Evolutionary conservation across 768 basidiomycete species (phyloP), one percentile per base, ranked within the genome.

Genomic region (Termitomyces sp.): DNA sequence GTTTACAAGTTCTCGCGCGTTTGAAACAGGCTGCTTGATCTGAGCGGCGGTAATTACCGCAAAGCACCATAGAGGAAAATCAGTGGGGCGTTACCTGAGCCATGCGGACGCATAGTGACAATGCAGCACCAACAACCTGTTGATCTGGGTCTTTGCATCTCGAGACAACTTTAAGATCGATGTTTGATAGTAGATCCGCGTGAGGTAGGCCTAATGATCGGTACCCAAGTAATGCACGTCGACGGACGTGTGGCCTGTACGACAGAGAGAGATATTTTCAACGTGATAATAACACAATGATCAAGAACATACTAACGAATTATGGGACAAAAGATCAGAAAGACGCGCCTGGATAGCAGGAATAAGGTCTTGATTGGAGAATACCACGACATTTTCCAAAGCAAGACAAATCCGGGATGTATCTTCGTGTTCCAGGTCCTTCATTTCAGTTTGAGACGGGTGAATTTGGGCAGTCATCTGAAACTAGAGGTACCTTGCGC

Each of bases 311-410:
- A 84, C 91, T 84, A 79, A 94, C 92, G 87, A 87, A 65, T 83
- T 81, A 69, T 92, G 88, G 38, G 83, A 84, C 20, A 93, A 77
- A 11, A 94, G 78, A 59, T 86, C 81, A 42, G 82, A 79, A 6
- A 94, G 72, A 54, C 84, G 85, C 25, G 79, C 73, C 67, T 89
- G 86, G 5, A 94, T 81, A 1, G 92, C 92, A 12, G 92, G 92
- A 59, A 92, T 81, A 54, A 89, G 81, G 62, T 91, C 86, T 66
- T 84, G 82, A 14, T 80, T 86, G 2, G 87, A 81, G 17, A 77
- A 79, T 50, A 81, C 77, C 59, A 87, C 85, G 48, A 94, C 77
- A 51, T 81, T 82, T 65, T 92, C 87, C 48, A 94, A 76, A 17
- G 91, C 91, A 38, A 93, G 79, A 64, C 84, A 88, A 60, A 92